phyloP scores from a whole-genome alignment of 1,284 basidiomycete species.

The Ceratobasidium sp. region DNA sequence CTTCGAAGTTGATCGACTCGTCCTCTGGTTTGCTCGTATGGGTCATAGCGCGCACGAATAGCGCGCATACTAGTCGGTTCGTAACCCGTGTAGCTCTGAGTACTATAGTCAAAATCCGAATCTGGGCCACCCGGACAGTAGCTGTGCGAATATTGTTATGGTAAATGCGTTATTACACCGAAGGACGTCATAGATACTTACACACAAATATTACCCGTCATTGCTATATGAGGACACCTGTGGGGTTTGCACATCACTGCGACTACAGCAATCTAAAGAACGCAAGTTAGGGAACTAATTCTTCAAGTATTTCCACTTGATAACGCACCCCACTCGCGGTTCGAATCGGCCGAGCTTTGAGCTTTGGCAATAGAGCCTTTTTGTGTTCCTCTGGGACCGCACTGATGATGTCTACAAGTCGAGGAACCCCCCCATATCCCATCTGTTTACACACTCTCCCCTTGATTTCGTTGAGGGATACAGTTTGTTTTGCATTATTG shows the following conservation, averaged over 20 bases:
- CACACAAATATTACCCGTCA: constrained; percentile 99
- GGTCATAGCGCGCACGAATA: constrained; percentile 97
- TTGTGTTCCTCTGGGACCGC: constrained; percentile 98
- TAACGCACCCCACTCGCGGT: constrained; percentile 93
- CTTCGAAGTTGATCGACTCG: constrained; percentile 95
- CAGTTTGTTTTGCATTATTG: constrained; percentile 75
- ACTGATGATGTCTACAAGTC: constrained; percentile 97
- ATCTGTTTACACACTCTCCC: constrained; percentile 90
- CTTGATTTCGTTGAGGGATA: constrained; percentile 90
- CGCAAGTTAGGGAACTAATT: constrained; percentile 30
- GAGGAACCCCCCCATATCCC: constrained; percentile 84
- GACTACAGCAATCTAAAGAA: constrained; percentile 90
- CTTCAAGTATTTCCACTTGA: constrained; percentile 11
- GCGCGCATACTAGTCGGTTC: constrained; percentile 99
- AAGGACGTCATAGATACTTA: constrained; percentile 52
- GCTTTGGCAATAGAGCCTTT: constrained; percentile 86
- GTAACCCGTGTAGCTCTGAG: constrained; percentile 96
- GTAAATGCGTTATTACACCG: constrained; percentile 10
- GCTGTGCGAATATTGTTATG: constrained; percentile 52
- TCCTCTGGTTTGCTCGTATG: constrained; percentile 96
- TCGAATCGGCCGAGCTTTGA: constrained; percentile 93
- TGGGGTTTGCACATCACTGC: constrained; percentile 99
- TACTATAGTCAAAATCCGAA: constrained; percentile 99
- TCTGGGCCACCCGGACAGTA: constrained; percentile 99
- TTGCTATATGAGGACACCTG: constrained; percentile 98